Base-by-base conservation (phyloP, 495 filamentous ascomycete genomes). In the Penicillium nucicola region DNA sequence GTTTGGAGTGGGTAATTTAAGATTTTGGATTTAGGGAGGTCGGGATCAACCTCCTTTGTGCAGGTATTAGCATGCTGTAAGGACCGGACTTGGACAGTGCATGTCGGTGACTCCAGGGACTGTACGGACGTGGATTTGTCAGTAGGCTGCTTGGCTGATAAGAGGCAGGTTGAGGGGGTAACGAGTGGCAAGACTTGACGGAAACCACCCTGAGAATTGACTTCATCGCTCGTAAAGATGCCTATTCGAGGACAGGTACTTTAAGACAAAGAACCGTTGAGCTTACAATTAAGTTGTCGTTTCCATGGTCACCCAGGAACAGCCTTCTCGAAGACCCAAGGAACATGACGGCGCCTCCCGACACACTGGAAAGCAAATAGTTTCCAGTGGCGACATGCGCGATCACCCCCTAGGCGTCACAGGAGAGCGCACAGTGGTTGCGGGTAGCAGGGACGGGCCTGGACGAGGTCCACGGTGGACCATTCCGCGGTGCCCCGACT, bases 401-500 rank as follows among this genome's bases (percentile, higher is more conserved):
- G 37, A 57, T 55, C 48, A 14, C 39, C 42, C 44, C 34, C 52
- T 41, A 28, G 25, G 25, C 25, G 0, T 28, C 25, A 9, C 25
- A 28, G 25, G 25, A 28, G 25, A 28, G 25, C 25, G 25, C 36
- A 38, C 50, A 39, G 41, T 33, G 37, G 31, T 33, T 37, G 52
- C 47, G 52, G 51, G 50, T 48, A 57, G 10, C 35, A 57, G 55
- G 55, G 52, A 55, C 52, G 53, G 59, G 58, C 48, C 58, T 64
- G 46, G 53, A 57, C 36, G 40, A 49, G 55, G 50, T 41, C 58
- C 61, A 65, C 58, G 31, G 58, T 62, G 59, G 59, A 57, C 52
- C 36, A 52, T 62, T 50, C 61, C 61, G 61, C 55, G 35, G 41
- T 57, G 45, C 61, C 61, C 58, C 58, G 61, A 57, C 15, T 23